Evolutionary conservation across 2,329 filamentous ascomycete species (phyloP), one percentile per base, ranked within the genome.

Genomic region (Mariannaea elegans): DNA sequence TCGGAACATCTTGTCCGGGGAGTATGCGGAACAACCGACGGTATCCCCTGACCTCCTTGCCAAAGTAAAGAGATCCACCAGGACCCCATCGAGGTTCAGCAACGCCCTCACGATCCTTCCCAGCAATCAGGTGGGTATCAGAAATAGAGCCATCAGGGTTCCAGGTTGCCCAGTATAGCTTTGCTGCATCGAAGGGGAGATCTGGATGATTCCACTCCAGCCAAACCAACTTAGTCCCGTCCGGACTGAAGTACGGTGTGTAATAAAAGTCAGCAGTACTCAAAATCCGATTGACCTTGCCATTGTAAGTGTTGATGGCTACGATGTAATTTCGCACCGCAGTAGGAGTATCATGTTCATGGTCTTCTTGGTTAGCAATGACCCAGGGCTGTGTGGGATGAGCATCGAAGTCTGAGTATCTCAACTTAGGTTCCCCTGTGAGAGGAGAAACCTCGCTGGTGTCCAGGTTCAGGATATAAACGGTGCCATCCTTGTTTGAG

Each of bases 171-270:
- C 76, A 65, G 64, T 77, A 78, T 2, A 86, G 67, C 54, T 79
- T 76, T 2, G 77, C 78, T 1, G 78, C 78, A 1, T 78, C 79
- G 74, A 83, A 86, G 0, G 82, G 81, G 72, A 86, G 78, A 47
- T 82, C 76, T 0, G 83, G 84, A 62, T 85, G 82, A 16, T 81
- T 73, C 84, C 84, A 87, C 59, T 86, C 79, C 12, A 82, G 73
- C 83, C 84, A 86, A n/a, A 72, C 76, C 23, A 85, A 63, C 48
- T 76, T 77, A 7, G 69, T 74, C 2, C 82, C 81, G 60, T 82
- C 78, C 1, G 72, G 76, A 59, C 77, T 82, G 63, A 82, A 85
- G 14, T 77, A 77, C 0, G 84, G 82, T 19, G 79, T 76, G 19
- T 77, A 79, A 66, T 85, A 86, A 50, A 86, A 86, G 65, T 86